Evolutionary conservation across 169 alveolate species (phyloP).

Genomic region (Plasmodium gonderi): DNA sequence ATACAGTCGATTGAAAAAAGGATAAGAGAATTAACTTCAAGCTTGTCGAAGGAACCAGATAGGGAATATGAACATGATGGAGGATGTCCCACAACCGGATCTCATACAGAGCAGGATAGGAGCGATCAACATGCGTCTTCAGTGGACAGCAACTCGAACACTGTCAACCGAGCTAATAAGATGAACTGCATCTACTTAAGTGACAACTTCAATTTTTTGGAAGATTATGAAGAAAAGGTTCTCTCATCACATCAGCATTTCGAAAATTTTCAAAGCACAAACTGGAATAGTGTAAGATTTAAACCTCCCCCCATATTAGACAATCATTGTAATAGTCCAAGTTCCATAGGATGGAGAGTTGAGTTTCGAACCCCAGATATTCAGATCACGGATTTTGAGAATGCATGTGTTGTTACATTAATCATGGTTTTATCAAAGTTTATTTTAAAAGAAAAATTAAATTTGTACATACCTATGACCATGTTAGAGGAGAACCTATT

Average conservation of each 20-base stretch:
- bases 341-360: conserved; percentile 91
- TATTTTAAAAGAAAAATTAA: conserved; percentile 84
- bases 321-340: conserved; percentile 54
- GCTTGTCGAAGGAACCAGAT: conserved; percentile 11
- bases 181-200: conserved; percentile 22
- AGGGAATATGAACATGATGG: background rate
- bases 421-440: conserved; percentile 84
- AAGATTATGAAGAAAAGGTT: conserved; percentile 70
- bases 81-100: no score
- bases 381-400: conserved; percentile 95
- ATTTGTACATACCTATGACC: conserved; percentile 94
- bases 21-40: background rate
- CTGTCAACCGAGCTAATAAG: background rate
- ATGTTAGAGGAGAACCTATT: conserved; percentile 92
- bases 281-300: conserved; percentile 97
- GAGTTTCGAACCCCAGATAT: conserved; percentile 96
- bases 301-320: conserved; percentile 93
- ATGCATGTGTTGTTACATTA: conserved; percentile 89
- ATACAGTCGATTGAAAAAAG: conserved; percentile 67
- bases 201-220: conserved; percentile 46
- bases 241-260: conserved; percentile 86
- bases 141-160: background rate
- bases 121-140: background rate
- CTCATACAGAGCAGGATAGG: background rate
- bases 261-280: conserved; percentile 94